Evolutionary conservation across 1,284 basidiomycete genomes (phyloP).

Genomic region (Peniophora sp.): DNA sequence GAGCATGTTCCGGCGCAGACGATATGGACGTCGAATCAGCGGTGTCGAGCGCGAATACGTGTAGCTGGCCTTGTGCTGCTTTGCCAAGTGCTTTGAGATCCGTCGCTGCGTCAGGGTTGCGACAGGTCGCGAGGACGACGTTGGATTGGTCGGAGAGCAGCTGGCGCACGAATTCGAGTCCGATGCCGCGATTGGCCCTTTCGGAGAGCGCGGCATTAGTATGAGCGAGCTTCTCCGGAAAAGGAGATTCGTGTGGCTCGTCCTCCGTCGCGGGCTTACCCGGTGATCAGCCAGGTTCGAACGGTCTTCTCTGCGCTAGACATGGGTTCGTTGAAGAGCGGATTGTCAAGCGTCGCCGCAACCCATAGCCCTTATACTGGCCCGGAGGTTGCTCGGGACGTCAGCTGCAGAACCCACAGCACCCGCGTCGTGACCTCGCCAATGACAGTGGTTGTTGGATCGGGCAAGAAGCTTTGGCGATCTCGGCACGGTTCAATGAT

Average conservation of each 20-base stretch:
- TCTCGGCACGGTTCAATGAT: too few relatives aligned
- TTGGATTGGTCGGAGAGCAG: constrained; percentile 23
- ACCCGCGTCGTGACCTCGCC: too few relatives aligned
- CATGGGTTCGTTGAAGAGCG: too few relatives aligned
- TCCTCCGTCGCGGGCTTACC: background rate
- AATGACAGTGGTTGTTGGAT: too few relatives aligned
- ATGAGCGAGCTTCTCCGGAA: too few relatives aligned
- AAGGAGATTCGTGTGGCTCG: too few relatives aligned
- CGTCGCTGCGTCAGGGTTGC: constrained; percentile 22
- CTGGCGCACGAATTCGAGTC: constrained; percentile 29
- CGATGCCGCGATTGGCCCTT: constrained; percentile 34
- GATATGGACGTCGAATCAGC: constrained; percentile 20
- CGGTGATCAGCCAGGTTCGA: constrained; percentile 5
- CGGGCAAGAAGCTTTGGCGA: too few relatives aligned
- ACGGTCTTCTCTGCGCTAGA: too few relatives aligned
- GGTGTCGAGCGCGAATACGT: constrained; percentile 28
- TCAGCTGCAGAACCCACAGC: too few relatives aligned
- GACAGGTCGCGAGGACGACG: constrained; percentile 31
- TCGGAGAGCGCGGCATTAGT: background rate
- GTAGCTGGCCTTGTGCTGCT: constrained; percentile 18
- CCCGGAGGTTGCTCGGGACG: too few relatives aligned
- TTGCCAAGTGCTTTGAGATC: constrained; percentile 19
- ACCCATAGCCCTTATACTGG: too few relatives aligned
- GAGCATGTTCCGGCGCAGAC: constrained; percentile 15
- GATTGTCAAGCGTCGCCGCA: too few relatives aligned